Conservation (phyloP, 345 rosid genomes). For the Arabis alpina region DNA sequence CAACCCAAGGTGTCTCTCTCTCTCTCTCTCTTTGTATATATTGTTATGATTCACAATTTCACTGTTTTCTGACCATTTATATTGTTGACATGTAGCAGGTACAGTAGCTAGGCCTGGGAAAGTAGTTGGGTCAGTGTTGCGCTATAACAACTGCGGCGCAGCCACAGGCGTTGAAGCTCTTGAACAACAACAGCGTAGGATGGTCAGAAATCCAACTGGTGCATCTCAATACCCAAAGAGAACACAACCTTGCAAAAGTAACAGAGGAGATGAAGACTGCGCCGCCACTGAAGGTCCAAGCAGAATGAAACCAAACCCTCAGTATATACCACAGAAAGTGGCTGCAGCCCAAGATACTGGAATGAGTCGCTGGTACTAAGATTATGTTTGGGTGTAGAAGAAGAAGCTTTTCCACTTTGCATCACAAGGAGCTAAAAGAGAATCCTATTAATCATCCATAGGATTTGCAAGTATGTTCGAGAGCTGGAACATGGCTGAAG, state of each 20-base stretch:
- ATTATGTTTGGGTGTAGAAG: conserved; percentile 7
- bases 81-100: conserved; percentile 52
- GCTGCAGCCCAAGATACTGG: conserved; percentile 81
- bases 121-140: conserved; percentile 81
- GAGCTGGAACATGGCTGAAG: conserved; percentile 3
- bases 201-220: conserved; percentile 66
- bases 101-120: conserved; percentile 79
- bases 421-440: conserved; percentile 9
- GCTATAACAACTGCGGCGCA: conserved; percentile 80
- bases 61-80: conserved; percentile 1
- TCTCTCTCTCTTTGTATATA: conserved; percentile 8
- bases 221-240: conserved; percentile 73
- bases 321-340: conserved; percentile 77
- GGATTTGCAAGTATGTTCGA: conserved; percentile 6
- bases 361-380: conserved; percentile 76
- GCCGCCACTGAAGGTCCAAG: conserved; percentile 53
- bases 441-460: conserved; percentile 1
- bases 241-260: conserved; percentile 65
- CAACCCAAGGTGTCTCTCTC: conserved; percentile 55
- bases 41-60: not conserved
- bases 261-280: conserved; percentile 70
- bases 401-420: not conserved
- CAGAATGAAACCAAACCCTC: conserved; percentile 81
- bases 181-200: conserved; percentile 74
- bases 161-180: conserved; percentile 66